Conservation (phyloP, 2,329 filamentous ascomycete species). For the Bertia moriformis region DNA sequence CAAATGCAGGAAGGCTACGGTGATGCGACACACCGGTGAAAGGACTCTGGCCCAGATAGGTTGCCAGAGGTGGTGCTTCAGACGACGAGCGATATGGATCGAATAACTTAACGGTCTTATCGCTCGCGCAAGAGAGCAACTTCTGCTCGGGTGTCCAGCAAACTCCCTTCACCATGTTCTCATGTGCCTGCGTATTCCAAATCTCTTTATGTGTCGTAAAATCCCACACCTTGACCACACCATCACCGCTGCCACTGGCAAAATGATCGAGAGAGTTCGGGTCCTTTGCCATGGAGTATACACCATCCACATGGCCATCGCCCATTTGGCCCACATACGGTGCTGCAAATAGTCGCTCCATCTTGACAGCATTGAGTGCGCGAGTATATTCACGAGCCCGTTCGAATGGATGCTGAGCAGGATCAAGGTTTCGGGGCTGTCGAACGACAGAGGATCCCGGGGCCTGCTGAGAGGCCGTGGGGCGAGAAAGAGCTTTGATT, state of each 20-base stretch:
- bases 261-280: constrained; percentile 59
- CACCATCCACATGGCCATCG: constrained; percentile 80
- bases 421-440: constrained; percentile 38
- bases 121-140: constrained; percentile 72
- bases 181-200: constrained; percentile 71
- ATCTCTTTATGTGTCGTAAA: constrained; percentile 57
- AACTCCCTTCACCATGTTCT: constrained; percentile 84
- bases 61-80: constrained; percentile 57
- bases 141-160: constrained; percentile 79
- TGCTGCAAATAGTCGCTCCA: constrained; percentile 58
- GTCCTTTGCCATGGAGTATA: constrained; percentile 70
- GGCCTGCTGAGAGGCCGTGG: neutral
- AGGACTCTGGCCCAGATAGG: constrained; percentile 69
- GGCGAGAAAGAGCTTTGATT: constrained; percentile 1
- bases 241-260: constrained; percentile 78
- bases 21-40: constrained; percentile 80
- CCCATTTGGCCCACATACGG: constrained; percentile 75
- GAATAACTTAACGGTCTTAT: constrained; percentile 78
- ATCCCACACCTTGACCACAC: constrained; percentile 55
- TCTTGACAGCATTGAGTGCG: constrained; percentile 64
- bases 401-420: constrained; percentile 79
- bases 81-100: constrained; percentile 68
- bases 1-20: constrained; percentile 64
- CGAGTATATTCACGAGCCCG: constrained; percentile 63
- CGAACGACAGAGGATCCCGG: neutral